These are phyloP conservation scores for Toxicodendron radicans DNA, from an alignment of 345 rosid genomes.

Conservation along the genomic window DNA sequence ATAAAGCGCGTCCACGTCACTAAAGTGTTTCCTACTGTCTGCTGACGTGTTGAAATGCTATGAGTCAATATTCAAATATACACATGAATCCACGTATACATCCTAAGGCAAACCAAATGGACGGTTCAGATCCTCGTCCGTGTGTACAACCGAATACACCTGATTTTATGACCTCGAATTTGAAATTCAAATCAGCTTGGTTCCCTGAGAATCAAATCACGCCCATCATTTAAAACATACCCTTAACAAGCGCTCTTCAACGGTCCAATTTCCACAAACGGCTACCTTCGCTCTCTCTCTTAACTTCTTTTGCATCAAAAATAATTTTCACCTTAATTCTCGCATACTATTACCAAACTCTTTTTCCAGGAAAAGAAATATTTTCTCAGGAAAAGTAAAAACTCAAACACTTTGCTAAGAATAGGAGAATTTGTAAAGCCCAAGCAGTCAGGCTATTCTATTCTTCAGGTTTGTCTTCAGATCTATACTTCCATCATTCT, in stretches of 20 bases:
- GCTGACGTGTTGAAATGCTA: neutral
- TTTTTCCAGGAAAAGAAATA: conserved; percentile 12
- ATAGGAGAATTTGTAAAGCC: neutral
- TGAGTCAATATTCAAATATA: neutral
- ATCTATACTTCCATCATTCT: conserved; percentile 3
- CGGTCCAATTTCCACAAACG: conserved; percentile 36
- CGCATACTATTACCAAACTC: neutral
- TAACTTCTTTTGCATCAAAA: neutral
- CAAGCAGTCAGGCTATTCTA: neutral
- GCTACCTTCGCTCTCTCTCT: conserved; percentile 12
- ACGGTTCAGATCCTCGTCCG: neutral
- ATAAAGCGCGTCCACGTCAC: conserved; percentile 4
- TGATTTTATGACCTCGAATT: neutral
- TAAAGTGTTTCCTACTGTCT: neutral
- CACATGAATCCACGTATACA: neutral
- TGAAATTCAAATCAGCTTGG: conserved; percentile 16
- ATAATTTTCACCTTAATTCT: conserved; percentile 9
- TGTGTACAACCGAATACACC: neutral
- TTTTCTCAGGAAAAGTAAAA: conserved; percentile 14
- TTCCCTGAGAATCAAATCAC: neutral
- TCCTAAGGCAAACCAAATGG: neutral
- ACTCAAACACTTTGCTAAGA: neutral
- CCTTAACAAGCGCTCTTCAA: conserved; percentile 31
- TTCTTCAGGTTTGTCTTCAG: conserved; percentile 27
- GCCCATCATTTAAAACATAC: conserved; percentile 7